These are phyloP conservation scores for Pythium utonaiense DNA, from an alignment of 352 stramenopile genomes.

Conservation along the genomic window DNA sequence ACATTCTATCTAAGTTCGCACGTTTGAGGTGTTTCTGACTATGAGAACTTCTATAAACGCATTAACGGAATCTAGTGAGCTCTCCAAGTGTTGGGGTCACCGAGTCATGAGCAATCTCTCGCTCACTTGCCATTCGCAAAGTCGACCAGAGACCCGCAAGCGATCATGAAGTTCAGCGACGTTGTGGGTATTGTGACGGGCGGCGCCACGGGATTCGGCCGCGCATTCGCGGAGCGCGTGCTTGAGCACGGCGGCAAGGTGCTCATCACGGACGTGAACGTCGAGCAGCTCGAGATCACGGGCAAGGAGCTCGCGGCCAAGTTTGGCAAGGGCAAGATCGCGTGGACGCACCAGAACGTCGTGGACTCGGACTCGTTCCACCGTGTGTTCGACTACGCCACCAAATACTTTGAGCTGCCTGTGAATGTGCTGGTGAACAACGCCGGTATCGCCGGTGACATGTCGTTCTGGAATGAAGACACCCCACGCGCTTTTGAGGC, in stretches of 20 bases:
- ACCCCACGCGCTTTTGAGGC: constrained; percentile 43
- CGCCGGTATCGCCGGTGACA: constrained; percentile 57
- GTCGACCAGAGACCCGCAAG: neutral
- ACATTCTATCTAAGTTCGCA: neutral
- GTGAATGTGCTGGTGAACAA: constrained; percentile 82
- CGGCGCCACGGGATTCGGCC: constrained; percentile 55
- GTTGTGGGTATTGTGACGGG: constrained; percentile 72
- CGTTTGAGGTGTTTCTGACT: neutral
- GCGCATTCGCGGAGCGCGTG: constrained; percentile 57
- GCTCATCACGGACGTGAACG: constrained; percentile 72
- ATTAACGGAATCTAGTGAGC: neutral
- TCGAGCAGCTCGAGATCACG: constrained; percentile 41
- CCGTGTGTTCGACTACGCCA: constrained; percentile 52
- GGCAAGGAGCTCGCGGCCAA: constrained; percentile 47
- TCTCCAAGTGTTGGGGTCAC: neutral
- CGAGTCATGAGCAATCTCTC: too few relatives aligned
- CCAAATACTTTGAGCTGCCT: constrained; percentile 47
- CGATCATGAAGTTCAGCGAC: constrained; percentile 54
- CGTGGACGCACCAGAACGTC: constrained; percentile 63
- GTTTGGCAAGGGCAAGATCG: constrained; percentile 46
- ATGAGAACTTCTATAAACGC: neutral
- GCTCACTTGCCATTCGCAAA: neutral
- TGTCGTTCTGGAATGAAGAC: constrained; percentile 39
- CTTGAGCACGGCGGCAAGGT: constrained; percentile 46
- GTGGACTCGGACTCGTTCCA: constrained; percentile 57